Percentiles rank a stretch among this genome's conserved stretches.
These are phyloP conservation scores for Aeminium ludgeri DNA, from an alignment of 495 filamentous ascomycete species.

Conservation along the genomic window DNA sequence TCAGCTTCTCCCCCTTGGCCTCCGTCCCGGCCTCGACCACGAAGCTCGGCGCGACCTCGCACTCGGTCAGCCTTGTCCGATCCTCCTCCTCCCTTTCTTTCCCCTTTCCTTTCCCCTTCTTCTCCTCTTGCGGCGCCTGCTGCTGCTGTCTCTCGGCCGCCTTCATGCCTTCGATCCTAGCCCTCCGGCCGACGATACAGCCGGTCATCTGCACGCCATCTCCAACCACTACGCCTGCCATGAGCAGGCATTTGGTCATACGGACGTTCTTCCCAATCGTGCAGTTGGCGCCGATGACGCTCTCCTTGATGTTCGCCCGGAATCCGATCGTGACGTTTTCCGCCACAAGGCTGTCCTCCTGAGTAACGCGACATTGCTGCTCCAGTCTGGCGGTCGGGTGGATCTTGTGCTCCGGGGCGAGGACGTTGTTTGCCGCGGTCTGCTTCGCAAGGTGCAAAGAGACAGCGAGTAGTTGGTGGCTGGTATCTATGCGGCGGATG, in stretches of 20 bases:
- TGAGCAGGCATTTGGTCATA: constrained; percentile 64
- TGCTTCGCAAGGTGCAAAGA: constrained; percentile 76
- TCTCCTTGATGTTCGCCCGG: constrained; percentile 73
- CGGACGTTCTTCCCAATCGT: constrained; percentile 67
- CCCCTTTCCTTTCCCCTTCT: constrained; percentile 56
- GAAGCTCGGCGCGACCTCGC: constrained; percentile 75
- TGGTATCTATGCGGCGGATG: constrained; percentile 74
- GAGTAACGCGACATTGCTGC: constrained; percentile 51
- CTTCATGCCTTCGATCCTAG: constrained; percentile 45
- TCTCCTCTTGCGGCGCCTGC: constrained; percentile 61
- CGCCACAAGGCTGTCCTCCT: constrained; percentile 62
- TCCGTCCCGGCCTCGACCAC: constrained; percentile 55
- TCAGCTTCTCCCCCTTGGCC: constrained; percentile 22
- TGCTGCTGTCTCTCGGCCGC: constrained; percentile 24
- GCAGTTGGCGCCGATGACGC: constrained; percentile 70
- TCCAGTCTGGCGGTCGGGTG: constrained; percentile 63
- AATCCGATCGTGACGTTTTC: constrained; percentile 74
- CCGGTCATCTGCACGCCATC: constrained; percentile 60
- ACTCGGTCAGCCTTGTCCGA: constrained; percentile 60
- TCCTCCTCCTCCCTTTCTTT: constrained; percentile 34
- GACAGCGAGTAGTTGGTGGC: constrained; percentile 57
- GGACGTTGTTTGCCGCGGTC: constrained; percentile 32
- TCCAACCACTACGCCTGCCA: constrained; percentile 76
- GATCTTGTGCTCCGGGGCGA: constrained; percentile 60
- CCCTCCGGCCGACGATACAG: constrained; percentile 62